phyloP scores from a whole-genome alignment of 2,329 filamentous ascomycete species.

The Monosporascus sp. region DNA sequence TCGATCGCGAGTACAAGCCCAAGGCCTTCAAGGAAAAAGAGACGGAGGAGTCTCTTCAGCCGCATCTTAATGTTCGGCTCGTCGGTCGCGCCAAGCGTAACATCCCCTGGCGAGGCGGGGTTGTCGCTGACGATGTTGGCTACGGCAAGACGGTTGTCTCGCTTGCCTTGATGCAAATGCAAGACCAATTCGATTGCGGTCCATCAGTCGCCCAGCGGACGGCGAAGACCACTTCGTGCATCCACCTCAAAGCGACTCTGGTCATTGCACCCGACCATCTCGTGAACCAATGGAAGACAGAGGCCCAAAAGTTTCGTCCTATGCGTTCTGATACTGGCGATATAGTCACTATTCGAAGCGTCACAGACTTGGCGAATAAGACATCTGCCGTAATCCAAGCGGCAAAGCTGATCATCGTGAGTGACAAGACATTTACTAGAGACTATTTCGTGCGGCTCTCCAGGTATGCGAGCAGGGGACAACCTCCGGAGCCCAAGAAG shows the following conservation, averaged over 20 bases:
- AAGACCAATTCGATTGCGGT: constrained; percentile 13
- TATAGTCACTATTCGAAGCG: constrained; percentile 21
- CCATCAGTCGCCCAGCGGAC: constrained; percentile 13
- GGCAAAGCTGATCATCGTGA: constrained; percentile 35
- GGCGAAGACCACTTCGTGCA: constrained; percentile 5
- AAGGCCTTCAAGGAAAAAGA: constrained; percentile 30
- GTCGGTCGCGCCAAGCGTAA: constrained; percentile 23
- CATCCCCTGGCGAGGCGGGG: constrained; percentile 28
- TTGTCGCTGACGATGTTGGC: constrained; percentile 38
- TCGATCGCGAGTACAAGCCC: constrained; percentile 16
- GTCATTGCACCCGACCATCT: constrained; percentile 36
- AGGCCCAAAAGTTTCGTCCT: constrained; percentile 29
- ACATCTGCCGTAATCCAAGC: constrained; percentile 9
- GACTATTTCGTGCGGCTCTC: constrained; percentile 14
- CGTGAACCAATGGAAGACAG: constrained; percentile 32
- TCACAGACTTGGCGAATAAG: constrained; percentile 5
- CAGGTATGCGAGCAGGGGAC: constrained; percentile 10
- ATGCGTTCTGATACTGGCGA: constrained; percentile 4
- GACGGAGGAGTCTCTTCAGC: constrained; percentile 31
- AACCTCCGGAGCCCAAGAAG: constrained; percentile 2
- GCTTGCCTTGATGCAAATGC: constrained; percentile 30
- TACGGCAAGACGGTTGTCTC: constrained; percentile 39
- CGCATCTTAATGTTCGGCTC: constrained; percentile 28
- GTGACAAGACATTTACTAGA: constrained; percentile 18
- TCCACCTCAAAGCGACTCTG: constrained; percentile 31